phyloP scores from a whole-genome alignment of 345 rosid species.

The Populus simonii region DNA sequence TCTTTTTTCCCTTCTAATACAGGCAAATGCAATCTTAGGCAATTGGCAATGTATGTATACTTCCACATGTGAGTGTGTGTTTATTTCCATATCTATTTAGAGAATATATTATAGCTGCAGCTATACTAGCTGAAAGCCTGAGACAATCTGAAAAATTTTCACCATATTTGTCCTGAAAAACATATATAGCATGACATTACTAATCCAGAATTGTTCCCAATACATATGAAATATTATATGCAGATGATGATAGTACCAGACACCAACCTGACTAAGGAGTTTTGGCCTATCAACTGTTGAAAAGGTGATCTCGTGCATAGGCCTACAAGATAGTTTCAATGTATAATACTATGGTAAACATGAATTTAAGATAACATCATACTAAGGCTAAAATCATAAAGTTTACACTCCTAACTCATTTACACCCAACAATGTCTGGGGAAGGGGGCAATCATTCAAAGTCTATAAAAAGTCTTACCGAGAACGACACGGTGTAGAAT shows the following conservation, averaged over 20 bases:
- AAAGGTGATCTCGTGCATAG: constrained; percentile 95
- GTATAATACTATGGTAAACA: constrained; percentile 1
- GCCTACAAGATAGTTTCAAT: constrained; percentile 49
- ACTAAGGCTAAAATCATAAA: not conserved
- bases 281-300: constrained; percentile 93
- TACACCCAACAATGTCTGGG: not conserved
- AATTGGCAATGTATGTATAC: not conserved
- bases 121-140: not conserved
- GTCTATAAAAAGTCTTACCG: constrained; percentile 28
- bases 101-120: not conserved
- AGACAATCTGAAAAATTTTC: not conserved
- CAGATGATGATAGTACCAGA: not conserved
- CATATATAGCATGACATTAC: not conserved
- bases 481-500: constrained; percentile 35
- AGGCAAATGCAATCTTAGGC: not conserved
- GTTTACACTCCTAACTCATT: not conserved
- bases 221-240: not conserved
- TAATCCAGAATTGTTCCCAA: not conserved
- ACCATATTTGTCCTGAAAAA: not conserved
- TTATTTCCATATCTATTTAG: not conserved
- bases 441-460: not conserved
- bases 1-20: no score
- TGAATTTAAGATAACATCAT: constrained; percentile 3
- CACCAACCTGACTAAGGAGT: constrained; percentile 83
- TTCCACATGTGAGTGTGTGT: not conserved